Base-by-base conservation (phyloP, 345 rosid genomes). In the Rhodomyrtus tomentosa region DNA sequence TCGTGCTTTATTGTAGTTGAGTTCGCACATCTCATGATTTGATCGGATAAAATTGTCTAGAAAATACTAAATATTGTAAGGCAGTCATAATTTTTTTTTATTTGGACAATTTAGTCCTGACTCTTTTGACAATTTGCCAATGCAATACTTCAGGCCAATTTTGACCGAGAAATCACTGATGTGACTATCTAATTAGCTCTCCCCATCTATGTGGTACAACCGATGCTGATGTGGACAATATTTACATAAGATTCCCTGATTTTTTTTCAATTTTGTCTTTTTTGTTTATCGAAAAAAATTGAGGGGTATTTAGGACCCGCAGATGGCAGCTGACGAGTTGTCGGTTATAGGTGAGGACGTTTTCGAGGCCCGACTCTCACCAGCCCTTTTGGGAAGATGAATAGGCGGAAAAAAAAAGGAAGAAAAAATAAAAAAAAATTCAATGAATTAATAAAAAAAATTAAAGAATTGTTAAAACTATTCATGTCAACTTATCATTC, bases 151-250 rank as follows among this genome's bases (percentile, higher is more conserved):
- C 0, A 2, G 2, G 1, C 1, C 0, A n/a, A 56, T 56, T 56
- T 11, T n/a, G 0, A 0, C 0, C 3, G 11, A 11, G 0, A 56
- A n/a, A 56, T 3, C 0, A 1, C 0, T 5, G 4, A 56, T 1
- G 0, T n/a, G 36, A n/a, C 0, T 1, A 0, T 25, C 14, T 0
- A 2, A 0, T 56, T 0, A 12, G 1, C 14, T 3, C 0, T n/a
- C 0, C 0, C 9, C 7, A n/a, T 16, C 7, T 12, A 12, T 2
- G 3, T 5, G 1, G 1, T 7, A 56, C 0, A 3, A 45, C 7
- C 4, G 48, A 8, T 45, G 48, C 48, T 45, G 7, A 45, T 10
- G 10, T 45, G 48, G 10, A 11, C 1, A 16, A 50, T 14, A 12
- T 50, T 50, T 12, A 50, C 15, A 11, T 10, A 49, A 50, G 3